Evolutionary conservation across 163 green algal species (phyloP).

Genomic region (Volvox carteri): DNA sequence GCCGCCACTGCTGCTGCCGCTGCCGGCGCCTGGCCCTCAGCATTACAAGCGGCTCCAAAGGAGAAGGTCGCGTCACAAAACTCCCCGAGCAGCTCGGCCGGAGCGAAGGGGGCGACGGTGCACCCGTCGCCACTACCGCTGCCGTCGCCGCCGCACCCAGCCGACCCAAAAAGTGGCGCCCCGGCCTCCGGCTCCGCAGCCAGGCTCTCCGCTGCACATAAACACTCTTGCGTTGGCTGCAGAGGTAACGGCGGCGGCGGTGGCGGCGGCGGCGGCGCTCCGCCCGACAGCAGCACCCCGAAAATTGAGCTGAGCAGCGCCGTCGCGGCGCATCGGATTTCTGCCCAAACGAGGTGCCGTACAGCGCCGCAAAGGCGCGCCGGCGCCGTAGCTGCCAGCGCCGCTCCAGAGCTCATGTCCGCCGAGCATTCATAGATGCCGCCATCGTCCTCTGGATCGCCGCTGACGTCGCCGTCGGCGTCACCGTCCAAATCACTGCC

Average conservation of each 20-base stretch:
- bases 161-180: background rate
- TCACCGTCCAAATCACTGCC: background rate
- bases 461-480: background rate
- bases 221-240: too few species aligned
- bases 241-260: background rate
- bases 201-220: too few species aligned
- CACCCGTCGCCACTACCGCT: slow-evolving; percentile 7
- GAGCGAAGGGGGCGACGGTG: background rate
- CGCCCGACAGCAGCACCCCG: slow-evolving; percentile 17
- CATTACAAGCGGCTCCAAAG: background rate
- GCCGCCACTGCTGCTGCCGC: background rate
- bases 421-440: background rate
- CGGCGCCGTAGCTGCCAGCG: background rate
- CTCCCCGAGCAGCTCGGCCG: background rate
- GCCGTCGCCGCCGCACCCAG: background rate
- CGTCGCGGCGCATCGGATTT: slow-evolving; percentile 49
- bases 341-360: slow-evolving; percentile 3
- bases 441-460: background rate
- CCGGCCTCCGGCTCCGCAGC: background rate
- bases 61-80: background rate
- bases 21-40: background rate
- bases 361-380: background rate
- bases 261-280: background rate
- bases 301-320: slow-evolving; percentile 40
- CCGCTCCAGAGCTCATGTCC: background rate